These are phyloP conservation scores for Iris pallida DNA, from an alignment of 116 monocot genomes.

Conservation along the genomic window DNA sequence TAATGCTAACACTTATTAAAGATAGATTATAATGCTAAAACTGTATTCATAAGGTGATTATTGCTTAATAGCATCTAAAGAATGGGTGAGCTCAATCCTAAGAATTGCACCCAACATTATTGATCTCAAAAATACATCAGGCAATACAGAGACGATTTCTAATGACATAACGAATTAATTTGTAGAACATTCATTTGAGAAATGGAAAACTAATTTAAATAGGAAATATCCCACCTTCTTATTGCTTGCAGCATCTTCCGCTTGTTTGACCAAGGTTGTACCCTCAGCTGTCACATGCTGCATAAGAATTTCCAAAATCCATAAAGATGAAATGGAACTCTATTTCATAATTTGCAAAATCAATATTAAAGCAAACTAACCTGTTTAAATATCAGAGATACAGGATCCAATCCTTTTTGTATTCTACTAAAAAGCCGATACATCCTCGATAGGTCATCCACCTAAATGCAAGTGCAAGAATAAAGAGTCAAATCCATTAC, in stretches of 20 bases:
- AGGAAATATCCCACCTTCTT: conserved; percentile 52
- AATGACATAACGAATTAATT: too few species aligned
- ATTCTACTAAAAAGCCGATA: conserved; percentile 57
- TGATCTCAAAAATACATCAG: too few species aligned
- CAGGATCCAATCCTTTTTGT: conserved; percentile 42
- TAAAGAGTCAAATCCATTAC: conserved; percentile 1
- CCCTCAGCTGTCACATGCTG: conserved; percentile 97
- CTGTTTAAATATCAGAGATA: conserved; percentile 65
- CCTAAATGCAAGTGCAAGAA: conserved; percentile 25
- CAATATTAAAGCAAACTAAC: conserved; percentile 6
- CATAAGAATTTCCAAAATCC: conserved; percentile 5
- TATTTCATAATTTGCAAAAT: too few species aligned
- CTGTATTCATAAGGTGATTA: too few species aligned
- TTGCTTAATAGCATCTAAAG: too few species aligned
- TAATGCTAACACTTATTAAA: too few species aligned
- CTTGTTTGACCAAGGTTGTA: conserved; percentile 88
- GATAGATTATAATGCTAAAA: too few species aligned
- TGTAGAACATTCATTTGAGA: neutral
- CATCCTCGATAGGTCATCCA: conserved; percentile 63
- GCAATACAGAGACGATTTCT: too few species aligned
- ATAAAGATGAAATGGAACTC: neutral
- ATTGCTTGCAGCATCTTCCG: conserved; percentile 96
- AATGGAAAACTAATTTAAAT: neutral
- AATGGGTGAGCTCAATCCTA: too few species aligned
- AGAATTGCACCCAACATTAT: too few species aligned